phyloP scores from a whole-genome alignment of 805 yeast species.

The Kluyveromyces lactis region DNA sequence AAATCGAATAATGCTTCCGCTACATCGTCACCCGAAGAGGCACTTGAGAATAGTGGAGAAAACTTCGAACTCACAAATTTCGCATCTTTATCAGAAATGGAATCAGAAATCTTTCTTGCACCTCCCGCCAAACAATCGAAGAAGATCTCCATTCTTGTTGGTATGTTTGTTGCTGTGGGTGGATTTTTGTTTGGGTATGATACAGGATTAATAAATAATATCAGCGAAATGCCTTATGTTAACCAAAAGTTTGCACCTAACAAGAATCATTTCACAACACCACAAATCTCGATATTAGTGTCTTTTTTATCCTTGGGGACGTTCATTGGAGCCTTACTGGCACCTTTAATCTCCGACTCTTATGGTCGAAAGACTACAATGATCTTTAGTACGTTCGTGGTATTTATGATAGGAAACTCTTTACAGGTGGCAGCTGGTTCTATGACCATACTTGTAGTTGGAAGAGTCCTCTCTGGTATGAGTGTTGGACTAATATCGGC shows the following conservation, averaged over 20 bases:
- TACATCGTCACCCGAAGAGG: background rate
- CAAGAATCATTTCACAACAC: constrained; percentile 41
- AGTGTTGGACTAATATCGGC: constrained; percentile 77
- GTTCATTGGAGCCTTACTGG: constrained; percentile 53
- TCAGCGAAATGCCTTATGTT: constrained; percentile 69
- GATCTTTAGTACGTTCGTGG: constrained; percentile 47
- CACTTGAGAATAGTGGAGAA: background rate
- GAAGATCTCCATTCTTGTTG: constrained; percentile 62
- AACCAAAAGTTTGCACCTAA: constrained; percentile 44
- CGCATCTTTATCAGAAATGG: constrained; percentile 9
- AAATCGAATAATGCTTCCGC: background rate
- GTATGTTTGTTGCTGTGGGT: constrained; percentile 80
- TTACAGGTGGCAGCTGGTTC: constrained; percentile 52
- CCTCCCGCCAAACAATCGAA: constrained; percentile 39
- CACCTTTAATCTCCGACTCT: constrained; percentile 59
- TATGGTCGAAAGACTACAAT: constrained; percentile 66
- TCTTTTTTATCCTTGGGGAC: constrained; percentile 80
- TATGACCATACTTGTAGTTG: constrained; percentile 51
- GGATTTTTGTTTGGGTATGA: constrained; percentile 88
- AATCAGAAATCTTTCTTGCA: constrained; percentile 18
- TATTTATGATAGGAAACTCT: constrained; percentile 65
- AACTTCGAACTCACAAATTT: constrained; percentile 1
- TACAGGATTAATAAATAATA: constrained; percentile 76
- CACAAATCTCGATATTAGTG: constrained; percentile 62
- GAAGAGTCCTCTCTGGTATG: constrained; percentile 63